phyloP scores from a whole-genome alignment of 306 rosid species.

The Lotus japonicus region DNA sequence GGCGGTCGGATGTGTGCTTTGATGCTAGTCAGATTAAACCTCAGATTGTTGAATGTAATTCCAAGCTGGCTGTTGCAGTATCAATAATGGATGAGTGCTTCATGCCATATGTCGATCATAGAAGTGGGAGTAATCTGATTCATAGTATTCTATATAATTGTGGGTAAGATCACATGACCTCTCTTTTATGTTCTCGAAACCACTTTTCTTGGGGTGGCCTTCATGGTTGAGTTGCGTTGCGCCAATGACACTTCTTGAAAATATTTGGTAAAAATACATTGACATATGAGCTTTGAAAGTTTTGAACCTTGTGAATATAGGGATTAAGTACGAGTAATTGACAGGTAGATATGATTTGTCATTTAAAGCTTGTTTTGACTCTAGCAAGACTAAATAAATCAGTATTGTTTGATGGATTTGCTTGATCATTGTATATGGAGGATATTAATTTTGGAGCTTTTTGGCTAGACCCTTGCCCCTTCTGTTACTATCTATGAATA shows the following conservation, averaged over 20 bases:
- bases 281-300: neutral
- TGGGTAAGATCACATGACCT: conserved; percentile 55
- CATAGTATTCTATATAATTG: conserved; percentile 74
- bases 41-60: conserved; percentile 54
- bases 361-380: neutral
- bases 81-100: conserved; percentile 89
- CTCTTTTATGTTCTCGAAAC: neutral
- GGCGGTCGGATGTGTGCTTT: conserved; percentile 49
- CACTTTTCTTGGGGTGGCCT: neutral
- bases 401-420: neutral
- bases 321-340: neutral
- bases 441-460: neutral
- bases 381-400: neutral
- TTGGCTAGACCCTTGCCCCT: neutral
- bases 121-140: conserved; percentile 83
- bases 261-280: neutral
- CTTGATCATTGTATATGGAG: neutral
- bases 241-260: neutral
- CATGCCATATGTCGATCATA: conserved; percentile 80
- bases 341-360: neutral
- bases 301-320: neutral
- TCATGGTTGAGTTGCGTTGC: neutral
- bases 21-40: conserved; percentile 46
- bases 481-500: neutral
- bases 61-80: conserved; percentile 86